A percentile compares a stretch with the other conserved stretches of the same genome.
These are phyloP conservation scores for Lasiodiplodia citricola DNA, from an alignment of 2,329 filamentous ascomycete species.

Conservation along the genomic window DNA sequence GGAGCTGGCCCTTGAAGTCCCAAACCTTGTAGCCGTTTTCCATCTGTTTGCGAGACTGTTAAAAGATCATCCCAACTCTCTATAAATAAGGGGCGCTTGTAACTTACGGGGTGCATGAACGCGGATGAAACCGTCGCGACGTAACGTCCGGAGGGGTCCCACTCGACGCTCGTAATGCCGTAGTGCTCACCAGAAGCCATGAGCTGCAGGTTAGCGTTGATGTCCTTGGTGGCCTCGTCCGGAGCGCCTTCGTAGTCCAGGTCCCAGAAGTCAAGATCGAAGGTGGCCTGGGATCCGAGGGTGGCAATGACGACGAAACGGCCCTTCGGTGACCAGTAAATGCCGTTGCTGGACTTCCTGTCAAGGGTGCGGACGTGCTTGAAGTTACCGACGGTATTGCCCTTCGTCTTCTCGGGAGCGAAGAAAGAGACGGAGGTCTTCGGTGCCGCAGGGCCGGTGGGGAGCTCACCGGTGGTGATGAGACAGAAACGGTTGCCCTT, in stretches of 20 bases:
- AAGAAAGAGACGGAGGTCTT: slow-evolving; percentile 98
- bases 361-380: slow-evolving; percentile 93
- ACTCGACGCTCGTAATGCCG: slow-evolving; percentile 95
- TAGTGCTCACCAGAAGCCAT: slow-evolving; percentile 97
- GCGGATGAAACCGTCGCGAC: slow-evolving; percentile 91
- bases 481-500: slow-evolving; percentile 97
- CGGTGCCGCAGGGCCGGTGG: slow-evolving; percentile 76
- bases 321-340: slow-evolving; percentile 97
- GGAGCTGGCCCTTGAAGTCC: slow-evolving; percentile 88
- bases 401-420: slow-evolving; percentile 94
- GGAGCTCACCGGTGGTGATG: slow-evolving; percentile 89
- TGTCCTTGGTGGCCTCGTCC: slow-evolving; percentile 95
- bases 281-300: slow-evolving; percentile 89
- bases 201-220: slow-evolving; percentile 91
- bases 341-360: slow-evolving; percentile 99
- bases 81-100: background rate
- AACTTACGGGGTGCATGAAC: slow-evolving; percentile 92
- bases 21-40: slow-evolving; percentile 99
- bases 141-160: slow-evolving; percentile 95
- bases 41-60: slow-evolving; percentile 66
- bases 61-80: slow-evolving; percentile 1
- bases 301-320: slow-evolving; percentile 95
- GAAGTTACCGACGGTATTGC: slow-evolving; percentile 82
- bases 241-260: slow-evolving; percentile 79
- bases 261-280: slow-evolving; percentile 97